Conservation (phyloP, 2,329 filamentous ascomycete species). For the Ilyonectria robusta region DNA sequence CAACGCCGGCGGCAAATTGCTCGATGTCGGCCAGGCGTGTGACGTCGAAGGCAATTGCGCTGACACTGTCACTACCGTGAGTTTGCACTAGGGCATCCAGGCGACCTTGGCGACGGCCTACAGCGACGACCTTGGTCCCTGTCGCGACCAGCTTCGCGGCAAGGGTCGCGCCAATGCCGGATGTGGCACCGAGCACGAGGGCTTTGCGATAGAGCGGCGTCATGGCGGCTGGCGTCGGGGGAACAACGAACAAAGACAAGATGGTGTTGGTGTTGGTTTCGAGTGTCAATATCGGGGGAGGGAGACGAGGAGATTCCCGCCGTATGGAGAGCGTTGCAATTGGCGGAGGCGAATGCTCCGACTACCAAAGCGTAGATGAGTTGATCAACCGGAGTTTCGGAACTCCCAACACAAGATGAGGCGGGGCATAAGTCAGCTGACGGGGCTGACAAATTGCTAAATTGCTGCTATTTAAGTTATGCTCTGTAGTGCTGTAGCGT, state of each 20-base stretch:
- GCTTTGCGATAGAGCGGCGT: slow-evolving; percentile 47
- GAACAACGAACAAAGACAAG: not conserved
- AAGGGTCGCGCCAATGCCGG: slow-evolving; percentile 48
- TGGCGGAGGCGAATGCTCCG: not conserved
- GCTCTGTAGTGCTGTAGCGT: too few species aligned
- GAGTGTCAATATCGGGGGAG: not conserved
- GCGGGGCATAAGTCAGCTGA: not conserved
- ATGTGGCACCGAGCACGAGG: slow-evolving; percentile 60
- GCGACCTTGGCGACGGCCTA: slow-evolving; percentile 63
- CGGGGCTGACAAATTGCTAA: not conserved
- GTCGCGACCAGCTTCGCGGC: slow-evolving; percentile 58
- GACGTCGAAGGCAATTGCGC: slow-evolving; percentile 60
- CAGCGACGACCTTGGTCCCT: slow-evolving; percentile 61
- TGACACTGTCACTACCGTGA: slow-evolving; percentile 57
- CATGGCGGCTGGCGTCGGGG: slow-evolving; percentile 27
- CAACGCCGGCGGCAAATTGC: slow-evolving; percentile 37
- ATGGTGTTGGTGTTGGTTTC: not conserved
- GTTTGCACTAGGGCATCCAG: slow-evolving; percentile 63
- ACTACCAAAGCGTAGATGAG: not conserved
- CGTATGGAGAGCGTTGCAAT: not conserved
- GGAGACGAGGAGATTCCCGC: not conserved
- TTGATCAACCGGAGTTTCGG: not conserved
- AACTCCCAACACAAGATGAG: too few species aligned
- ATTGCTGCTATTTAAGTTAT: too few species aligned
- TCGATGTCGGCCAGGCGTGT: slow-evolving; percentile 55